Evolutionary conservation across 164 flowering plant genomes (phyloP).

Genomic region (Vitis amurensis): DNA sequence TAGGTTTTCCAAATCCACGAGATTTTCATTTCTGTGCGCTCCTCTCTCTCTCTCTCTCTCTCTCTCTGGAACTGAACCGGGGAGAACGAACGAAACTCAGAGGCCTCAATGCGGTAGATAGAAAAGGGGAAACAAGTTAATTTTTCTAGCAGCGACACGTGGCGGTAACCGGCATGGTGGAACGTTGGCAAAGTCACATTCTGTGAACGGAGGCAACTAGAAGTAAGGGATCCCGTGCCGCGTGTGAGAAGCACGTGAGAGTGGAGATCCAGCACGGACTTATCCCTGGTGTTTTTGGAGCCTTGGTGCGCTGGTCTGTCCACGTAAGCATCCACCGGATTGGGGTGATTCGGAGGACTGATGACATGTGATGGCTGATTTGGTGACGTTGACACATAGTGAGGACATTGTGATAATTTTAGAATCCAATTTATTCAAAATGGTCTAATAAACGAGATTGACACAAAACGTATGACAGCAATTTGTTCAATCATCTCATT

Average conservation of each 20-base stretch:
- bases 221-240: not conserved
- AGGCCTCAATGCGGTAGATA: conserved; percentile 10
- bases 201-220: too few relatives aligned
- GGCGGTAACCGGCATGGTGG: conserved; percentile 14
- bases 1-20: conserved; percentile 8
- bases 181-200: not conserved
- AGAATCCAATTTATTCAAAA: too few relatives aligned
- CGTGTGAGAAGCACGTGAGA: not conserved
- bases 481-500: too few relatives aligned
- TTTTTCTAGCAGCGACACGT: conserved; percentile 22
- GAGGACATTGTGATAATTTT: too few relatives aligned
- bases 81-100: not conserved
- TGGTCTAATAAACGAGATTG: too few relatives aligned
- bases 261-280: not conserved
- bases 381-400: too few relatives aligned
- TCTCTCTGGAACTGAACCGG: not conserved
- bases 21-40: not conserved
- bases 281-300: not conserved
- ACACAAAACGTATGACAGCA: too few relatives aligned
- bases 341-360: not conserved
- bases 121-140: not conserved
- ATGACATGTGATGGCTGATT: not conserved
- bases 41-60: conserved; percentile 7
- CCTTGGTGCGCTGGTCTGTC: not conserved
- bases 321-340: conserved; percentile 6